These are phyloP conservation scores for Lignosus rhinocerotis DNA, from an alignment of 1,284 basidiomycete species.

Conservation along the genomic window DNA sequence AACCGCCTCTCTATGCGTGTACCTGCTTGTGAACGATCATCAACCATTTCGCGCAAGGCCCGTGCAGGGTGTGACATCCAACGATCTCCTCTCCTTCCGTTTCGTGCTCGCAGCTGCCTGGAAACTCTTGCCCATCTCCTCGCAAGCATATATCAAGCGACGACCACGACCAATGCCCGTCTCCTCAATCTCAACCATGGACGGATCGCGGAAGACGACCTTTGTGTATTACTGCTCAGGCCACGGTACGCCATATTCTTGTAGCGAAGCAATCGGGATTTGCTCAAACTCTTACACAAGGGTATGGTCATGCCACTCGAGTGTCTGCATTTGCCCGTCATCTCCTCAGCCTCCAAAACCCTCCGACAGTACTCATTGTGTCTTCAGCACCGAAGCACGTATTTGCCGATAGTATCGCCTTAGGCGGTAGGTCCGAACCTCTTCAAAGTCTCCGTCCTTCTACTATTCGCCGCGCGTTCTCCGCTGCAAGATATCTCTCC, in stretches of 20 bases:
- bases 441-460: not conserved
- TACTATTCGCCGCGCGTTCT: not conserved
- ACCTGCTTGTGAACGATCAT: not conserved
- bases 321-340: slow-evolving; percentile 68
- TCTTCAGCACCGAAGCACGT: slow-evolving; percentile 70
- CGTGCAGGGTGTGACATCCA: not conserved
- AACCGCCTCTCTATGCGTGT: not conserved
- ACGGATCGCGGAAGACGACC: slow-evolving; percentile 3
- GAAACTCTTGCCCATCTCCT: slow-evolving; percentile 9
- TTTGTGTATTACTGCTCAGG: slow-evolving; percentile 75
- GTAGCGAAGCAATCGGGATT: not conserved
- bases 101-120: too few relatives aligned
- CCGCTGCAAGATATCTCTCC: too few relatives aligned
- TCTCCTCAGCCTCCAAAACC: slow-evolving; percentile 45
- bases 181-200: not conserved
- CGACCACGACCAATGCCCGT: not conserved
- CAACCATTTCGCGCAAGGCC: not conserved
- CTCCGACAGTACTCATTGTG: slow-evolving; percentile 56
- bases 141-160: not conserved
- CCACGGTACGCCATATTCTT: slow-evolving; percentile 49
- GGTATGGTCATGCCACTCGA: slow-evolving; percentile 73
- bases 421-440: slow-evolving; percentile 38
- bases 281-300: slow-evolving; percentile 33
- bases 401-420: slow-evolving; percentile 58
- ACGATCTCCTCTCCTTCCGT: not conserved